Evolutionary conservation across 805 yeast genomes (phyloP), one percentile per base, ranked within the genome.

Genomic region (Diddensiella transvaalensis): DNA sequence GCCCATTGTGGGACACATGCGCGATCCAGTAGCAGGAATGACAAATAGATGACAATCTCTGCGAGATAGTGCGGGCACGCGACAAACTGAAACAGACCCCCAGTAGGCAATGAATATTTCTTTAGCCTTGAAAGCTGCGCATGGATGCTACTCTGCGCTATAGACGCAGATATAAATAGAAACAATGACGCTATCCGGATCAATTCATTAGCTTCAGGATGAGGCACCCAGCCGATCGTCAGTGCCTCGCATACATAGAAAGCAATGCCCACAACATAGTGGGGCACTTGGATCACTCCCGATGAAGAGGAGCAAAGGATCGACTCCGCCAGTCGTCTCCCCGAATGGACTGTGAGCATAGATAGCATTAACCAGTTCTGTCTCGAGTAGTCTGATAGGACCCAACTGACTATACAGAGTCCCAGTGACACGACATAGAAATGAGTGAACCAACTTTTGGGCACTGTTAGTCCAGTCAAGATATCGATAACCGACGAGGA

Each of bases 21-120:
- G 4, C 59, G 54, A 3, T 56, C 44, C 8, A 60, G 38, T 4
- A 51, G 6, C 18, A 51, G 51, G 0, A 65, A 30, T 0, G 69
- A 51, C 0, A 68, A 23, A 54, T 83, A 83, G 13, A 83, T 68
- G 22, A 69, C 39, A 3, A 80, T 63, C 58, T 83, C 90, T 54
- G 79, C 79, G 4, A 77, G 64, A 54, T 83, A 83, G 61, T 83
- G 89, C 0, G 88, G 83, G 52, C 83, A 78, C 3, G 79, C 68
- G 2, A 72, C 69, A 13, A 54, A 56, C 22, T 57, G 57, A 56
- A 78, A 76, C 42, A 75, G 53, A 0, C 78, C 69, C 37, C 61
- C 58, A 0, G 49, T 46, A 1, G 89, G 88, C 15, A 70, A 57
- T 1, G 75, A 61, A 63, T 83, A 83, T 60, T 83, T 83, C 29